These are phyloP conservation scores for Ophiosphaerella herpotricha DNA, from an alignment of 2,329 filamentous ascomycete species.

Conservation along the genomic window DNA sequence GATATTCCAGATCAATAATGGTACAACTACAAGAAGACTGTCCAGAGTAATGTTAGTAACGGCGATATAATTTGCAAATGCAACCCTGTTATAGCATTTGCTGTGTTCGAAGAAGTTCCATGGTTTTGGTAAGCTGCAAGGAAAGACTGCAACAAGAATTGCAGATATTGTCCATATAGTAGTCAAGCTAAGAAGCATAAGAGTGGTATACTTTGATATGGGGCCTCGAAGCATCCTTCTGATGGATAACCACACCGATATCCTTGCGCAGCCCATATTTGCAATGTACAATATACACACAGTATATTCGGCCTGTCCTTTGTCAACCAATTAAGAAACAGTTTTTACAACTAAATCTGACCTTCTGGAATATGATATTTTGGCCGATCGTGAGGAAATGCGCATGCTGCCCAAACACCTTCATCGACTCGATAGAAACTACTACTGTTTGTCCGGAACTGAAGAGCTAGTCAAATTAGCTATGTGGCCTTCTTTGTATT, in stretches of 20 bases:
- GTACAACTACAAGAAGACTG: constrained; percentile 30
- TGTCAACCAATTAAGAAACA: constrained; percentile 4
- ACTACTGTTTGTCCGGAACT: constrained; percentile 35
- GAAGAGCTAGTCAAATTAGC: constrained; percentile 25
- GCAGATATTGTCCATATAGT: constrained; percentile 31
- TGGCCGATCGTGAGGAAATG: constrained; percentile 10
- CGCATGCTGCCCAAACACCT: constrained; percentile 22
- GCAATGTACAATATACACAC: constrained; percentile 33
- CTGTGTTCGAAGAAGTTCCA: constrained; percentile 19
- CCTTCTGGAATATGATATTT: constrained; percentile 26
- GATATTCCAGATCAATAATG: constrained; percentile 35
- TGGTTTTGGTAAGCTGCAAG: constrained; percentile 26
- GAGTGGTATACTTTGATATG: constrained; percentile 18
- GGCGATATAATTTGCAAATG: constrained; percentile 35
- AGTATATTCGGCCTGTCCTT: constrained; percentile 27
- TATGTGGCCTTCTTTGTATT: background rate
- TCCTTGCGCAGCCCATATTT: constrained; percentile 36
- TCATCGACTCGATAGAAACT: constrained; percentile 28
- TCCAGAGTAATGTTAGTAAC: constrained; percentile 35
- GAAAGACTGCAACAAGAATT: constrained; percentile 30
- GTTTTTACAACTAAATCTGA: constrained; percentile 1
- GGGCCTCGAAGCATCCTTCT: constrained; percentile 27
- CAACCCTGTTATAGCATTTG: constrained; percentile 25
- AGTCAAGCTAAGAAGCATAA: constrained; percentile 24
- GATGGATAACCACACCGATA: constrained; percentile 31